These are phyloP conservation scores for Aspergillus terreus DNA, from an alignment of 2,329 filamentous ascomycete species.

Conservation along the genomic window DNA sequence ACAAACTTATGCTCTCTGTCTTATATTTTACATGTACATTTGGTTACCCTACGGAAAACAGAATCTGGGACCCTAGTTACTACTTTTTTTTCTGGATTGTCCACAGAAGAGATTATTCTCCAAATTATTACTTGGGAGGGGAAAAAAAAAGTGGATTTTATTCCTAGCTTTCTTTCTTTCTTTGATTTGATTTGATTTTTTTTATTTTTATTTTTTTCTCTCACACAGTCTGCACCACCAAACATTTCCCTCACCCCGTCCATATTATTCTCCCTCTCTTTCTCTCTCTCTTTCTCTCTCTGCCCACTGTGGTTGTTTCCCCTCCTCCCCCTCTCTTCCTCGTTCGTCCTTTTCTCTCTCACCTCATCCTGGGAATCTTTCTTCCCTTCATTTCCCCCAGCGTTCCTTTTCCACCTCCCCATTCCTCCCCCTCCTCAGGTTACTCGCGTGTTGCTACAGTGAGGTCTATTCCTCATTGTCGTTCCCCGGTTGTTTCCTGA, in stretches of 20 bases:
- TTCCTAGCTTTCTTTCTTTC: slow-evolving; percentile 8
- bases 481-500: slow-evolving; percentile 16
- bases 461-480: slow-evolving; percentile 17
- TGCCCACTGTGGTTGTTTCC: slow-evolving; percentile 9
- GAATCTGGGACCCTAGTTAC: slow-evolving; percentile 7
- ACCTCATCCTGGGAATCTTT: slow-evolving; percentile 1
- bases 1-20: too few relatives aligned
- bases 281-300: slow-evolving; percentile 15
- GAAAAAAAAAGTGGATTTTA: slow-evolving; percentile 9
- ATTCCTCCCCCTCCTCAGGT: slow-evolving; percentile 13
- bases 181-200: slow-evolving; percentile 11
- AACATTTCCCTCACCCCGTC: slow-evolving; percentile 4
- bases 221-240: slow-evolving; percentile 9
- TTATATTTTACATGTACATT: not conserved
- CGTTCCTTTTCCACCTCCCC: slow-evolving; percentile 10
- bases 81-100: slow-evolving; percentile 4
- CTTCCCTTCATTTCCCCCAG: slow-evolving; percentile 15
- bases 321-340: slow-evolving; percentile 2
- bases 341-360: slow-evolving; percentile 10
- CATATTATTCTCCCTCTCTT: slow-evolving; percentile 8
- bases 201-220: slow-evolving; percentile 8
- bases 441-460: slow-evolving; percentile 17
- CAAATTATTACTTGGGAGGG: slow-evolving; percentile 10
- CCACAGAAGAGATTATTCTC: slow-evolving; percentile 3
- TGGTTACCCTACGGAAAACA: not conserved